Percentiles rank a stretch among this genome's conserved stretches.
phyloP scores from a whole-genome alignment of 129 eudicot genomes.

The Chrysanthemum seticuspe region DNA sequence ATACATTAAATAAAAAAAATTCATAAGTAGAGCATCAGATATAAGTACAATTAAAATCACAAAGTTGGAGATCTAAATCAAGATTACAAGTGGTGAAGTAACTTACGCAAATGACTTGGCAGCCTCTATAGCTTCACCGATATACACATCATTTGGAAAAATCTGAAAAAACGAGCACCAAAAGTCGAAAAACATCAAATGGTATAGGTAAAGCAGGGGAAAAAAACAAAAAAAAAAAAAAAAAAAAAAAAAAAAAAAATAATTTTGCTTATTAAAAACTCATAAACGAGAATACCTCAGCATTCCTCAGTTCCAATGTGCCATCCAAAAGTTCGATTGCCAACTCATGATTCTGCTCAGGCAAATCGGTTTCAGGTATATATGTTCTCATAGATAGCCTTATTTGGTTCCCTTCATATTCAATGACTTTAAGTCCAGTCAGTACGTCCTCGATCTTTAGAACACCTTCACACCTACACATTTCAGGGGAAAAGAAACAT shows the following conservation, averaged over 20 bases:
- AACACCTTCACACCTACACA: too few relatives aligned
- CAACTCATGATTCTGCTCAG: too few relatives aligned
- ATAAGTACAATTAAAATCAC: not conserved
- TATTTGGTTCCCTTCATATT: not conserved
- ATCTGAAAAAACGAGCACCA: constrained; percentile 39
- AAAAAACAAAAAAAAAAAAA: too few relatives aligned
- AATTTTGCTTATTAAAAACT: too few relatives aligned
- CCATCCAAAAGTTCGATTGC: too few relatives aligned
- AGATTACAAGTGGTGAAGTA: constrained; percentile 2
- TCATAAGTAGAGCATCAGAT: not conserved
- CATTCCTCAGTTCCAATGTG: too few relatives aligned
- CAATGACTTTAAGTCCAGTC: not conserved
- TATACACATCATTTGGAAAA: constrained; percentile 77
- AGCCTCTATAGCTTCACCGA: constrained; percentile 68
- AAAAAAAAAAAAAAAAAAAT: too few relatives aligned
- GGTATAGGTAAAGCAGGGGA: not conserved
- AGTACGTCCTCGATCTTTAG: too few relatives aligned
- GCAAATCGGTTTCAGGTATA: too few relatives aligned
- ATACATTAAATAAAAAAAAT: not conserved
- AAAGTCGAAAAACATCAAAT: constrained; percentile 6
- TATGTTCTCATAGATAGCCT: too few relatives aligned
- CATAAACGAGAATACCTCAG: too few relatives aligned
- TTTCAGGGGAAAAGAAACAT: too few relatives aligned
- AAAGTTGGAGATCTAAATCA: constrained; percentile 5
- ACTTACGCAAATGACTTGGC: constrained; percentile 70